Evolutionary conservation across 192 early-diverging fungal genomes (phyloP).

Genomic region (Radiomyces spectabilis): DNA sequence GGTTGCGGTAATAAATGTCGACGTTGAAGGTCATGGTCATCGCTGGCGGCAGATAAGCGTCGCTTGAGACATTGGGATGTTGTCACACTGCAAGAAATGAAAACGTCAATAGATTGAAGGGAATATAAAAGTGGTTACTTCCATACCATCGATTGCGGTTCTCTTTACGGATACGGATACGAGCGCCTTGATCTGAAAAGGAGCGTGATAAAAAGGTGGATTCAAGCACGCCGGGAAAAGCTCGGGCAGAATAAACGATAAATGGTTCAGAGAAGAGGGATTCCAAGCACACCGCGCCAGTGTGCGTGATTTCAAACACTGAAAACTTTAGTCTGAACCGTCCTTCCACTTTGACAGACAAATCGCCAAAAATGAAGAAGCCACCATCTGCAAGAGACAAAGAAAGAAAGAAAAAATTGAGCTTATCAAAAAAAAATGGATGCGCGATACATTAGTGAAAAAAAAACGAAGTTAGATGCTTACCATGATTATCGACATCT

Average conservation of each 20-base stretch:
- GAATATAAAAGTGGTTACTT: too few relatives aligned
- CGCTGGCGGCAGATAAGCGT: too few relatives aligned
- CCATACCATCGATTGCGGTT: constrained; percentile 35
- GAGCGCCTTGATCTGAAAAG: constrained; percentile 91
- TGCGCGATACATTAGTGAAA: not conserved
- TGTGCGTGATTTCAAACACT: constrained; percentile 74
- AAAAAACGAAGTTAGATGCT: not conserved
- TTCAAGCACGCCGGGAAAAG: constrained; percentile 90
- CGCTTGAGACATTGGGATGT: too few relatives aligned
- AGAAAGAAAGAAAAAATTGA: not conserved
- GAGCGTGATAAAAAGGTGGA: constrained; percentile 79
- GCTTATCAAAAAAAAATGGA: not conserved
- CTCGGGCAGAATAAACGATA: constrained; percentile 79
- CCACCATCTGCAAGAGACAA: constrained; percentile 57
- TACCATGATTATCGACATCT: constrained; percentile 64
- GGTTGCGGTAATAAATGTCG: too few relatives aligned
- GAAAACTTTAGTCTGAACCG: constrained; percentile 72
- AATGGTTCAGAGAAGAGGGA: constrained; percentile 69
- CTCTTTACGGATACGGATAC: constrained; percentile 89
- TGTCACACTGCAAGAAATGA: too few relatives aligned
- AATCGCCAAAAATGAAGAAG: constrained; percentile 92
- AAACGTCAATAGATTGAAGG: too few relatives aligned
- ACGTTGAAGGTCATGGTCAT: too few relatives aligned
- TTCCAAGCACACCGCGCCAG: constrained; percentile 20
- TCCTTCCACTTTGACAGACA: constrained; percentile 84